phyloP scores from a whole-genome alignment of 768 basidiomycete genomes.

The Tylopilus plumbeoviolaceoides region DNA sequence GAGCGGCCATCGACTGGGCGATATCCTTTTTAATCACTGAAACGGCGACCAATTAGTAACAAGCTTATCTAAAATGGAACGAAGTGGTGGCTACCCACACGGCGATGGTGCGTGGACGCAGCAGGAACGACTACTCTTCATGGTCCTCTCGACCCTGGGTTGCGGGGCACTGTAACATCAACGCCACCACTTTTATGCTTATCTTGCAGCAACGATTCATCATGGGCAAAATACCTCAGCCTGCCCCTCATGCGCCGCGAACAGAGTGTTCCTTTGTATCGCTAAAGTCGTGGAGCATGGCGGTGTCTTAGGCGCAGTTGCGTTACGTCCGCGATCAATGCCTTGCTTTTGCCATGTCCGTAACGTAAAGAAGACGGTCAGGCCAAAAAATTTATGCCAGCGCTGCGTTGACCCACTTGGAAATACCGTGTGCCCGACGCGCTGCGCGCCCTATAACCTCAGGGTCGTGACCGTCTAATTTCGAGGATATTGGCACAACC shows the following conservation, averaged over 20 bases:
- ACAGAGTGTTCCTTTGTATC: not conserved
- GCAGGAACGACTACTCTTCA: not conserved
- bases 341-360: not conserved
- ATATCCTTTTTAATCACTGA: not conserved
- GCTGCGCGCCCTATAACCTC: not conserved
- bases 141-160: not conserved
- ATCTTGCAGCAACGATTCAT: not conserved
- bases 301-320: not conserved
- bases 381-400: not conserved
- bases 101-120: not conserved
- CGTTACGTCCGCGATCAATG: not conserved
- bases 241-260: not conserved
- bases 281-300: not conserved
- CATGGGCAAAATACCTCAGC: not conserved
- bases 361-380: constrained; percentile 5
- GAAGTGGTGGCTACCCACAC: not conserved
- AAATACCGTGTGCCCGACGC: not conserved
- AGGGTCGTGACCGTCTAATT: not conserved
- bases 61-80: not conserved
- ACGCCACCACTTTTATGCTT: too few relatives aligned
- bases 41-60: not conserved
- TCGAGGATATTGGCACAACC: not conserved
- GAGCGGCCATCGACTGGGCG: not conserved
- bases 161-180: not conserved
- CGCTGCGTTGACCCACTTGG: constrained; percentile 1